These are phyloP conservation scores for Lyophyllum decastes DNA, from an alignment of 768 basidiomycete species.

Conservation along the genomic window DNA sequence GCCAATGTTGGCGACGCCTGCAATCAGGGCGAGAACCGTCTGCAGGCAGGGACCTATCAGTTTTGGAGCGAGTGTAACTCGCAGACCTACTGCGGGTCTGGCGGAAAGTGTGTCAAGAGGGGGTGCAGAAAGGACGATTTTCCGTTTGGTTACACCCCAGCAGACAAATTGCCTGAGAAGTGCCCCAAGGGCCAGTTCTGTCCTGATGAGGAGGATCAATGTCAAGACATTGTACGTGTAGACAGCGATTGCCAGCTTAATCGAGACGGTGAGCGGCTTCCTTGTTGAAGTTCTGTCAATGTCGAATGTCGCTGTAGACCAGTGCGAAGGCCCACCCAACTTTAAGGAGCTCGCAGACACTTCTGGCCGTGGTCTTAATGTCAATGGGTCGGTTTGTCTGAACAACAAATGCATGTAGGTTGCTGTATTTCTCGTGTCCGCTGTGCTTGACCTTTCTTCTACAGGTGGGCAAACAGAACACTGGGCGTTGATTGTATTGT, in stretches of 20 bases:
- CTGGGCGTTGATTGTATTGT: conserved; percentile 61
- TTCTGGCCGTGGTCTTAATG: conserved; percentile 66
- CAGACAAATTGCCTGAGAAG: conserved; percentile 51
- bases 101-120: conserved; percentile 58
- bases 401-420: conserved; percentile 82
- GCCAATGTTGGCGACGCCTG: conserved; percentile 48
- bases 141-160: conserved; percentile 65
- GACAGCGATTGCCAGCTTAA: conserved; percentile 81
- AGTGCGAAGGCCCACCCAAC: conserved; percentile 74
- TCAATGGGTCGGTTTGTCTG: conserved; percentile 84
- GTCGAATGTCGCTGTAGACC: conserved; percentile 46
- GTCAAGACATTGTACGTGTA: conserved; percentile 59
- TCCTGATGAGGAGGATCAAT: conserved; percentile 79
- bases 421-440: not conserved
- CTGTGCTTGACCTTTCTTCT: not conserved
- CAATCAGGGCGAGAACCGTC: conserved; percentile 57
- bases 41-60: conserved; percentile 77
- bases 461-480: conserved; percentile 80
- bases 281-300: not conserved
- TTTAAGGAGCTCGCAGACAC: conserved; percentile 61
- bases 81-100: conserved; percentile 61
- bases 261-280: conserved; percentile 67
- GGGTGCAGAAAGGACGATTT: conserved; percentile 78
- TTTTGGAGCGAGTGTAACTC: conserved; percentile 80
- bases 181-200: conserved; percentile 73